A percentile compares a stretch with the other conserved stretches of the same genome.
phyloP scores from a whole-genome alignment of 1,284 basidiomycete species.

The Malassezia arunalokei region DNA sequence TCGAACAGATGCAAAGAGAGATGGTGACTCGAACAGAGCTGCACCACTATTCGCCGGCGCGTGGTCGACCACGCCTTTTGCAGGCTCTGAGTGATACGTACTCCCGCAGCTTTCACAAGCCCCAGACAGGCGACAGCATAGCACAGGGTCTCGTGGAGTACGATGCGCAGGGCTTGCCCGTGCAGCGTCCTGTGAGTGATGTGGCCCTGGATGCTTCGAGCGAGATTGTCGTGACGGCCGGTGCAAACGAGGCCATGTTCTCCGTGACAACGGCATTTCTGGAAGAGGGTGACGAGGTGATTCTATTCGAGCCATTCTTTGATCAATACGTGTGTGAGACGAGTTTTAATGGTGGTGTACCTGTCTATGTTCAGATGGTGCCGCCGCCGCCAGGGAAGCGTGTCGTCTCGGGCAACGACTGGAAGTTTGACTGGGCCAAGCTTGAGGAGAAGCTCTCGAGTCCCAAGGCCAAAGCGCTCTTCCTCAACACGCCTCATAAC shows the following conservation, averaged over 20 bases:
- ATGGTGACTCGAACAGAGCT: slow-evolving; percentile 26
- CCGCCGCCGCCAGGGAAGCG: slow-evolving; percentile 52
- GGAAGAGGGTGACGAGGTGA: slow-evolving; percentile 67
- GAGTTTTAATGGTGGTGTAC: slow-evolving; percentile 58
- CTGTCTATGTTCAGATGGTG: slow-evolving; percentile 86
- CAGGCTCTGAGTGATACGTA: slow-evolving; percentile 31
- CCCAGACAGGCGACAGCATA: not conserved
- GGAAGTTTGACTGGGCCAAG: slow-evolving; percentile 55
- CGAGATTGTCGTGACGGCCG: slow-evolving; percentile 86
- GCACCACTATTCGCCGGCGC: slow-evolving; percentile 43
- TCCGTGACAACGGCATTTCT: slow-evolving; percentile 29
- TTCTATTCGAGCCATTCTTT: slow-evolving; percentile 89
- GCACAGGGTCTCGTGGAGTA: not conserved
- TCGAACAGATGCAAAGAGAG: slow-evolving; percentile 21
- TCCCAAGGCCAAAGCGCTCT: slow-evolving; percentile 66
- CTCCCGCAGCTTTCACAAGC: slow-evolving; percentile 23
- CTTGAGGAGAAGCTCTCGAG: slow-evolving; percentile 64
- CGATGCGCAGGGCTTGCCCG: slow-evolving; percentile 8
- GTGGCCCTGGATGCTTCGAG: slow-evolving; percentile 67
- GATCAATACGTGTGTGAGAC: slow-evolving; percentile 65
- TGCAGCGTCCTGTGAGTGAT: slow-evolving; percentile 43
- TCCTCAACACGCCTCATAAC: slow-evolving; percentile 63
- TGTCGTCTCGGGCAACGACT: slow-evolving; percentile 40
- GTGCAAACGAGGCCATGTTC: slow-evolving; percentile 56
- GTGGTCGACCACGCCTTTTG: slow-evolving; percentile 32